Conservation (phyloP, 495 filamentous ascomycete species). For the Chaetomium tenue region DNA sequence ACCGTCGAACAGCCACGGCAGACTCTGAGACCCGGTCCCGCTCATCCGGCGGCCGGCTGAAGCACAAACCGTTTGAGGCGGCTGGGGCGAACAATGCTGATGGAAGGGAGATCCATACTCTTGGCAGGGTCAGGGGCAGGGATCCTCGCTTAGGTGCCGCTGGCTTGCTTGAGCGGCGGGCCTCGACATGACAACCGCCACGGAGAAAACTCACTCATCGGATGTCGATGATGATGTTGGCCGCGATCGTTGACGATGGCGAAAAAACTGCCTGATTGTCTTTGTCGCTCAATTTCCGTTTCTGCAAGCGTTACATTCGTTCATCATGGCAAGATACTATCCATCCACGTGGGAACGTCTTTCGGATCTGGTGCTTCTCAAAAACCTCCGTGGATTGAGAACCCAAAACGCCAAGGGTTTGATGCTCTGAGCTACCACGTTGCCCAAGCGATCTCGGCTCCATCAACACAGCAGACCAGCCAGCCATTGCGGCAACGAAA, state of each 20-base stretch:
- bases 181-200: neutral
- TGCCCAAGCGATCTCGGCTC: neutral
- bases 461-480: neutral
- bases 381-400: neutral
- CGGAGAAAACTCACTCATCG: neutral
- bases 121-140: neutral
- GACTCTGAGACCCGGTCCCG: slow-evolving; percentile 31
- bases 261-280: too few species aligned
- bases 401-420: neutral
- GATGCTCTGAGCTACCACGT: neutral
- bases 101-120: neutral
- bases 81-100: slow-evolving; percentile 19
- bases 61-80: slow-evolving; percentile 38
- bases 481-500: neutral
- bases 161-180: slow-evolving; percentile 1
- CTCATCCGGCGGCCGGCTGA: slow-evolving; percentile 31
- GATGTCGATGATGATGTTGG: slow-evolving; percentile 2
- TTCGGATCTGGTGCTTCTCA: too few species aligned
- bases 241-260: neutral
- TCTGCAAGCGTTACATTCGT: neutral
- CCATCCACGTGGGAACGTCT: too few species aligned
- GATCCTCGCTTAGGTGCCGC: slow-evolving; percentile 4
- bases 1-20: slow-evolving; percentile 4
- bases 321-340: neutral
- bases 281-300: slow-evolving; percentile 4